Base-by-base conservation (phyloP, 2,329 filamentous ascomycete species). In the Knoxdaviesia capensis region DNA sequence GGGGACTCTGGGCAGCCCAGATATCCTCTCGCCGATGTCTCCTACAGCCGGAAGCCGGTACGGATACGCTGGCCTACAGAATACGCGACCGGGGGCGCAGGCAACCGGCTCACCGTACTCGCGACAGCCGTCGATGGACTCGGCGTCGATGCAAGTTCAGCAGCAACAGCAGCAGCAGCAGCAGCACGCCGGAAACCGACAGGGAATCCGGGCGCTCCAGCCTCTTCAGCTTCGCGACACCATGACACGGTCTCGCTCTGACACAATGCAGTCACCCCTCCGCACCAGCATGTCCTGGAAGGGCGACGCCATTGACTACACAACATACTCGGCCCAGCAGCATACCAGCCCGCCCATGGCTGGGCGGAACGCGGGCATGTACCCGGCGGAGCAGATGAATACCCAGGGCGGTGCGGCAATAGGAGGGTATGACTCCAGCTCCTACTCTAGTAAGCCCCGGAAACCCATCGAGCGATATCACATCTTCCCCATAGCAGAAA, bases 231-330 rank as follows among this genome's bases (percentile, higher is more conserved):
- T 74, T 31, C 61, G 71, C 36, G 72, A 76, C 41, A 65, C 70
- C 3, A 64, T 74, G 57, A 63, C 64, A 5, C 62, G 71, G 44
- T 66, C 71, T 7, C 63, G 72, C 46, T 68, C 71, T 3, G 71
- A 76, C 40, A 70, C 62, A 7, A 53, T 74, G 9, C 69, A 75
- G 45, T 76, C 71, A 9, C 70, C 72, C 3, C 56, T 77, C 38
- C 62, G 71, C 34, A 64, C 71, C 7, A 71, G 67, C 51, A 71
- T 76, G 68, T 69, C 71, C 8, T 77, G 73, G 73, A 76, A 75
- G 53, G 68, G 69, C 9, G 69, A 72, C 46, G 59, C 66, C 1
- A 64, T 76, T 44, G 70, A 74, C 49, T 77, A 74, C 51, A 63
- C 60, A 7, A 63, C 60, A 7, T 74, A 71, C 50, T 61, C 66